phyloP scores from a whole-genome alignment of 2,329 filamentous ascomycete genomes.

The Ophiostoma perfectum region DNA sequence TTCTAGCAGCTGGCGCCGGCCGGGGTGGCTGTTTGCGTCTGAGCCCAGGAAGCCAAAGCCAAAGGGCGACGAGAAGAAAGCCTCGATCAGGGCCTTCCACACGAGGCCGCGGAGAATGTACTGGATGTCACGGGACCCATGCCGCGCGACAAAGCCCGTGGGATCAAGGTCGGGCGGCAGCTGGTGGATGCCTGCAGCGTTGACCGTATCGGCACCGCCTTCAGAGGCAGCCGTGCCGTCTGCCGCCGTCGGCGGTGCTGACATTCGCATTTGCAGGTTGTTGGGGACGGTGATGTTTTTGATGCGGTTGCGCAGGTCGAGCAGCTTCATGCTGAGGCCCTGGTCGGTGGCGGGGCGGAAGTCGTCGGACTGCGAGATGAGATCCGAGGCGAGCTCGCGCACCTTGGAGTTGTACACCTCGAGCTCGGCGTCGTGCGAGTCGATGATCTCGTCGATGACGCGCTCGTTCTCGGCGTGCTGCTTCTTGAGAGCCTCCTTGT shows the following conservation, averaged over 20 bases:
- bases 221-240: neutral
- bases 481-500: constrained; percentile 3
- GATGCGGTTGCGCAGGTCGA: constrained; percentile 26
- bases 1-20: constrained; percentile 22
- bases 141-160: constrained; percentile 24
- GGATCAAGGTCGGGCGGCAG: constrained; percentile 24
- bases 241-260: neutral
- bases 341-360: constrained; percentile 30
- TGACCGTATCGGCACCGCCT: neutral
- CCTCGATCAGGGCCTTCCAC: constrained; percentile 27
- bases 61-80: constrained; percentile 29
- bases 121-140: constrained; percentile 23
- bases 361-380: constrained; percentile 29
- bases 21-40: constrained; percentile 11
- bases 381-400: constrained; percentile 24
- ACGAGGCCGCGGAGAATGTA: constrained; percentile 27
- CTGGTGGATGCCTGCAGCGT: neutral
- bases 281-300: constrained; percentile 26
- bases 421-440: constrained; percentile 20
- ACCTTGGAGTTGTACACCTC: constrained; percentile 22
- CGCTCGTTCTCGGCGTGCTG: constrained; percentile 16
- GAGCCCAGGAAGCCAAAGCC: constrained; percentile 29
- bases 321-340: constrained; percentile 25
- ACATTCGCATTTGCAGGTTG: constrained; percentile 22
- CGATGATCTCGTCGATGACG: constrained; percentile 19